Evolutionary conservation across 305 asterid species (phyloP).

Genomic region (Fraxinus xanthoxyloides): DNA sequence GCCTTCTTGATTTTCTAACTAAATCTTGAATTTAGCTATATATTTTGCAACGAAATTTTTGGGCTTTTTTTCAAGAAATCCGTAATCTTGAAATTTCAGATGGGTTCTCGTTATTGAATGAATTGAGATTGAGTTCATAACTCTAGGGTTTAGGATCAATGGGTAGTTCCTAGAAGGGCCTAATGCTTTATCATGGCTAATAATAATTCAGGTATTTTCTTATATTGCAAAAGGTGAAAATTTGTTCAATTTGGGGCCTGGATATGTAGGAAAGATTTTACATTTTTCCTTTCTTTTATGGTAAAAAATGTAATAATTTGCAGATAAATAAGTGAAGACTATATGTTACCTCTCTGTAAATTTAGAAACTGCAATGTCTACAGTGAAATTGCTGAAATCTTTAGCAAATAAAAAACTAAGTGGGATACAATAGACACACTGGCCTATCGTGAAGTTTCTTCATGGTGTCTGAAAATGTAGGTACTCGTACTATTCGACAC

Average conservation of each 20-base stretch:
- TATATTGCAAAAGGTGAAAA: background rate
- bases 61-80: constrained; percentile 4
- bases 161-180: constrained; percentile 1
- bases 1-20: background rate
- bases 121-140: background rate
- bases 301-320: background rate
- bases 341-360: background rate
- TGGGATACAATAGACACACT: background rate
- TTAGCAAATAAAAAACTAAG: background rate
- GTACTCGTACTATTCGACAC: background rate
- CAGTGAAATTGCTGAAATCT: background rate
- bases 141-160: constrained; percentile 5
- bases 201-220: background rate
- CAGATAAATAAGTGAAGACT: background rate
- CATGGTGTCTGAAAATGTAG: background rate
- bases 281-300: background rate
- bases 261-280: background rate
- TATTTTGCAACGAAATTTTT: background rate
- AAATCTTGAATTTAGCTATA: background rate
- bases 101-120: constrained; percentile 16
- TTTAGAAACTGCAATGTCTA: background rate
- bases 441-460: background rate
- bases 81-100: constrained; percentile 2
- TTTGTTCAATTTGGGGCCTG: background rate
- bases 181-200: background rate